phyloP scores from a whole-genome alignment of 805 yeast genomes.

The Saturnispora zaruensis region DNA sequence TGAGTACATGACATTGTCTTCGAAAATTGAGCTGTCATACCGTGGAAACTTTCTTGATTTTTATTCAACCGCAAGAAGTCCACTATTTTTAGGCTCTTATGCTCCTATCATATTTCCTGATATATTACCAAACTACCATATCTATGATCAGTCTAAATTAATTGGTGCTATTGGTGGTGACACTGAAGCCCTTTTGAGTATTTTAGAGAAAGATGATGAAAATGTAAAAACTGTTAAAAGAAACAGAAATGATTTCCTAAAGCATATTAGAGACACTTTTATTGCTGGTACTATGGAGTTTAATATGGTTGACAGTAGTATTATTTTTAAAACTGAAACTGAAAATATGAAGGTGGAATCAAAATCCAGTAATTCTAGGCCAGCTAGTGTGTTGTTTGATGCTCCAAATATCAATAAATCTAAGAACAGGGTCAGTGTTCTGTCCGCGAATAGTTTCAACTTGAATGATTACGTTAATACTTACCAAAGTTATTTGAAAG shows the following conservation, averaged over 20 bases:
- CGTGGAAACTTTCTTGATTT: conserved; percentile 34
- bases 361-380: conserved; percentile 21
- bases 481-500: conserved; percentile 21
- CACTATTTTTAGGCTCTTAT: conserved; percentile 54
- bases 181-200: conserved; percentile 12
- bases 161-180: conserved; percentile 46
- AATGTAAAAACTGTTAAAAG: conserved; percentile 1
- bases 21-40: conserved; percentile 53
- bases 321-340: conserved; percentile 46
- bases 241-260: conserved; percentile 40
- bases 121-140: conserved; percentile 42
- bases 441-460: conserved; percentile 28
- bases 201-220: conserved; percentile 2
- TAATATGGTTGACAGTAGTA: conserved; percentile 39
- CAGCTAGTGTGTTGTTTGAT: conserved; percentile 30
- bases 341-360: neutral
- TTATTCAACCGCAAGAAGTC: conserved; percentile 42
- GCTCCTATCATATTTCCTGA: conserved; percentile 60
- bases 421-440: conserved; percentile 28
- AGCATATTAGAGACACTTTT: conserved; percentile 53
- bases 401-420: conserved; percentile 12
- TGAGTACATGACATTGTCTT: conserved; percentile 54
- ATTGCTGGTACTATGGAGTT: conserved; percentile 52
- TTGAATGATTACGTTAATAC: conserved; percentile 25
- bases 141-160: conserved; percentile 45